phyloP scores from a whole-genome alignment of 2,329 filamentous ascomycete species.

The Apiospora arundinis region DNA sequence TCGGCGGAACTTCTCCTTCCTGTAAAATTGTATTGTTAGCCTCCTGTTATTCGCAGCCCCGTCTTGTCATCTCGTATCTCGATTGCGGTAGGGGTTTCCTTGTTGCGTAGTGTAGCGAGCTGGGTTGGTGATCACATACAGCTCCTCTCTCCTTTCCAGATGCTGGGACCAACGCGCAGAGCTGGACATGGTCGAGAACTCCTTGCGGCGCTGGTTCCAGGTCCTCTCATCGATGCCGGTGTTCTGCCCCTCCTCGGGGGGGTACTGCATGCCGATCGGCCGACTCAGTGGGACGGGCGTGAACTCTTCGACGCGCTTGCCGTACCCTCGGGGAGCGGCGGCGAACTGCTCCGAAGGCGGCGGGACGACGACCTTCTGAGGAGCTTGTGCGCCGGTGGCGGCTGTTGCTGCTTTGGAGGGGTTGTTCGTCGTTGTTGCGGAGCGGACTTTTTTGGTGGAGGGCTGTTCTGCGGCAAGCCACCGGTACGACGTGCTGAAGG shows the following conservation, averaged over 20 bases:
- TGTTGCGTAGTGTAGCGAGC: background rate
- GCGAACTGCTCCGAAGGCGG: conserved; percentile 50
- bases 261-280: conserved; percentile 81
- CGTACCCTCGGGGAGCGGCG: conserved; percentile 65
- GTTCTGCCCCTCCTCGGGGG: conserved; percentile 82
- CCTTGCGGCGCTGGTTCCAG: conserved; percentile 72
- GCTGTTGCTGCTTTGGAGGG: conserved; percentile 25
- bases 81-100: too few species aligned
- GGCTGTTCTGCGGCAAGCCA: conserved; percentile 38
- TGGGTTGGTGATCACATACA: conserved; percentile 57
- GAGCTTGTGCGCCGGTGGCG: conserved; percentile 21
- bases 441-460: conserved; percentile 27
- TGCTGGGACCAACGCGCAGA: conserved; percentile 73
- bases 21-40: conserved; percentile 39
- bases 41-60: background rate
- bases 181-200: conserved; percentile 69
- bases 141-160: conserved; percentile 72
- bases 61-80: background rate
- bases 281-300: conserved; percentile 66
- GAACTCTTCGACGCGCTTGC: conserved; percentile 60
- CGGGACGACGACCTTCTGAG: conserved; percentile 38
- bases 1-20: conserved; percentile 76
- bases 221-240: conserved; percentile 75
- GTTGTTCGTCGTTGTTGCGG: conserved; percentile 25
- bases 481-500: conserved; percentile 53